phyloP scores from a whole-genome alignment of 1,139 yeast genomes.

The Debaryomycetaceae sp. region DNA sequence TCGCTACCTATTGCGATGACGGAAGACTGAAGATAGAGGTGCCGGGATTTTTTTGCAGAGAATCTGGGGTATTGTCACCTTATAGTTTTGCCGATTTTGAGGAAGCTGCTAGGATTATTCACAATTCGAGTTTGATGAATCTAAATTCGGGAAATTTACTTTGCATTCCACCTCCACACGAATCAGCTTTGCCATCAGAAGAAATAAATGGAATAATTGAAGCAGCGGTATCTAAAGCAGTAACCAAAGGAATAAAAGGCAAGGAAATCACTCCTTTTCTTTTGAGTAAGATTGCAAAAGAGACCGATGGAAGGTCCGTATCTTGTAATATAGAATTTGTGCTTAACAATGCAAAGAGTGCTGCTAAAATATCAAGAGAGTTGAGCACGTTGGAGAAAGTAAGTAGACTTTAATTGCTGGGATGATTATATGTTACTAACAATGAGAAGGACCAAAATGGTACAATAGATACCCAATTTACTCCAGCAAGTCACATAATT shows the following conservation, averaged over 20 bases:
- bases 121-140: slow-evolving; percentile 45
- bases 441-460: neutral
- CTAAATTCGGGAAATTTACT: slow-evolving; percentile 68
- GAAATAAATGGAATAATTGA: slow-evolving; percentile 56
- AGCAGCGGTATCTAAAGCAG: slow-evolving; percentile 58
- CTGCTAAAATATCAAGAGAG: slow-evolving; percentile 62
- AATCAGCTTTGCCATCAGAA: slow-evolving; percentile 53
- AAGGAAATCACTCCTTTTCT: slow-evolving; percentile 80
- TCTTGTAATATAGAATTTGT: slow-evolving; percentile 74
- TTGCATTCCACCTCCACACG: slow-evolving; percentile 79
- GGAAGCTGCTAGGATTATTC: slow-evolving; percentile 63
- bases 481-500: too few relatives aligned
- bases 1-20: slow-evolving; percentile 46
- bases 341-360: slow-evolving; percentile 68
- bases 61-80: slow-evolving; percentile 73
- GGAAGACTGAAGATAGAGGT: slow-evolving; percentile 32
- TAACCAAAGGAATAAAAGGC: slow-evolving; percentile 53
- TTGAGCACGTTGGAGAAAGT: slow-evolving; percentile 40
- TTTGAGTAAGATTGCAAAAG: slow-evolving; percentile 58
- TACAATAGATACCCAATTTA: too few relatives aligned
- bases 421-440: neutral
- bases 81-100: slow-evolving; percentile 50
- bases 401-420: slow-evolving; percentile 8
- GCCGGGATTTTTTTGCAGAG: slow-evolving; percentile 84
- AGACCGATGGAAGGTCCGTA: slow-evolving; percentile 69